phyloP scores from a whole-genome alignment of 2,329 filamentous ascomycete species.

The Neoscytalidium dimidiatum region DNA sequence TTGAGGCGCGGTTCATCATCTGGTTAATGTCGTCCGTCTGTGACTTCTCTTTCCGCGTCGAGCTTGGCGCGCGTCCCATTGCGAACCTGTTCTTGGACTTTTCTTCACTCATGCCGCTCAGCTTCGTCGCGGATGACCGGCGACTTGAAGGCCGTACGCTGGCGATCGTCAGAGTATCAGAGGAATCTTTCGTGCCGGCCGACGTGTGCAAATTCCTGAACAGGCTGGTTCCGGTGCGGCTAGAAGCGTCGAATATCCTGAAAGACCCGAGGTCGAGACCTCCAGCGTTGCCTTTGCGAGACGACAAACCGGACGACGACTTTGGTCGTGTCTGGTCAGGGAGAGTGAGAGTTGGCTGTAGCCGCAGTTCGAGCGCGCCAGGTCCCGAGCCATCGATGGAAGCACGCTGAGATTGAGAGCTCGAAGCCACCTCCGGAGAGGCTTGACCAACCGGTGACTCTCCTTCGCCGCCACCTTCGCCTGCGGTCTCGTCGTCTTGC shows the following conservation, averaged over 20 bases:
- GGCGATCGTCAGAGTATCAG: constrained; percentile 20
- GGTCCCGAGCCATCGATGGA: constrained; percentile 54
- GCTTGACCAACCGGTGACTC: constrained; percentile 11
- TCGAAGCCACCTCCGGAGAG: background rate
- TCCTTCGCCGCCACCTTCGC: constrained; percentile 41
- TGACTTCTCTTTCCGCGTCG: constrained; percentile 50
- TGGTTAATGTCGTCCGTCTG: constrained; percentile 87
- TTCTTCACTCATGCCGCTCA: constrained; percentile 23
- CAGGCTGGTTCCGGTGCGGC: constrained; percentile 31
- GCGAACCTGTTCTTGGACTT: constrained; percentile 40
- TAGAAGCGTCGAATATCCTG: constrained; percentile 34
- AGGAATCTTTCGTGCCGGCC: constrained; percentile 24
- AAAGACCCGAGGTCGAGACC: background rate
- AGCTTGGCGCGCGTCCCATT: constrained; percentile 42
- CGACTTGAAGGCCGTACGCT: constrained; percentile 33
- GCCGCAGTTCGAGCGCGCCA: constrained; percentile 76
- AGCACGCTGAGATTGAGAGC: constrained; percentile 16
- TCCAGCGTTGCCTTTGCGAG: background rate
- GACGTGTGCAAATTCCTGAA: constrained; percentile 35
- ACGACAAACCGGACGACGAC: constrained; percentile 14
- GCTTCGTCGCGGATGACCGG: constrained; percentile 30
- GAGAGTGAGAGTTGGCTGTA: constrained; percentile 75
- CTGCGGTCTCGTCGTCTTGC: constrained; percentile 51
- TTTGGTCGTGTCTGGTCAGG: constrained; percentile 43
- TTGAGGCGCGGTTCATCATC: constrained; percentile 94